These are phyloP conservation scores for Zygotorulaspora chibaensis DNA, from an alignment of 805 yeast species.

Conservation along the genomic window DNA sequence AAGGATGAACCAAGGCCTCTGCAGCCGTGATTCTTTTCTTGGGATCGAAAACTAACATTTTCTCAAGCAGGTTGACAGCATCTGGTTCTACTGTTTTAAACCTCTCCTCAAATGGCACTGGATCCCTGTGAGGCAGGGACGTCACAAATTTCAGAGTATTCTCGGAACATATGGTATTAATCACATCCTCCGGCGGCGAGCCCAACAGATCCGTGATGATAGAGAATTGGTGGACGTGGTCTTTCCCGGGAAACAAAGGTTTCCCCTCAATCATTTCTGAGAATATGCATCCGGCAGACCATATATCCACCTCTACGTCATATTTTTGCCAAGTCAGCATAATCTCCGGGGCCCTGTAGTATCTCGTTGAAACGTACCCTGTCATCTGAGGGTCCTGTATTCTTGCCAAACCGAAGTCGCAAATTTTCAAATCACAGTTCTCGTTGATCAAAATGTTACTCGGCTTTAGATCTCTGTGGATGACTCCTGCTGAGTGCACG, in stretches of 20 bases:
- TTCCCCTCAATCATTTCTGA: conserved; percentile 98
- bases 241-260: conserved; percentile 96
- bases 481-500: conserved; percentile 89
- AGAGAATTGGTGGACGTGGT: conserved; percentile 96
- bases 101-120: conserved; percentile 80
- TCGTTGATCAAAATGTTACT: conserved; percentile 80
- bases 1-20: conserved; percentile 84
- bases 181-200: conserved; percentile 93
- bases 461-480: conserved; percentile 86
- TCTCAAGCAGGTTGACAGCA: conserved; percentile 81
- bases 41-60: conserved; percentile 94
- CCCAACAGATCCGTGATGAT: conserved; percentile 95
- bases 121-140: conserved; percentile 87
- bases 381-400: conserved; percentile 99
- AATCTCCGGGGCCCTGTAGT: conserved; percentile 96
- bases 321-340: conserved; percentile 99
- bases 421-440: conserved; percentile 85
- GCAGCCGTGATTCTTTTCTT: conserved; percentile 90
- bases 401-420: conserved; percentile 93
- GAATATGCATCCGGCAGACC: conserved; percentile 97
- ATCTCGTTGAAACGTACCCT: conserved; percentile 93
- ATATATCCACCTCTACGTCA: conserved; percentile 93
- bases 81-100: conserved; percentile 77
- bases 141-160: conserved; percentile 92
- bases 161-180: conserved; percentile 92